Evolutionary conservation across 108 stramenopile species (phyloP), one percentile per base, ranked within the genome.

Genomic region (Fragilariopsis cylindrus): DNA sequence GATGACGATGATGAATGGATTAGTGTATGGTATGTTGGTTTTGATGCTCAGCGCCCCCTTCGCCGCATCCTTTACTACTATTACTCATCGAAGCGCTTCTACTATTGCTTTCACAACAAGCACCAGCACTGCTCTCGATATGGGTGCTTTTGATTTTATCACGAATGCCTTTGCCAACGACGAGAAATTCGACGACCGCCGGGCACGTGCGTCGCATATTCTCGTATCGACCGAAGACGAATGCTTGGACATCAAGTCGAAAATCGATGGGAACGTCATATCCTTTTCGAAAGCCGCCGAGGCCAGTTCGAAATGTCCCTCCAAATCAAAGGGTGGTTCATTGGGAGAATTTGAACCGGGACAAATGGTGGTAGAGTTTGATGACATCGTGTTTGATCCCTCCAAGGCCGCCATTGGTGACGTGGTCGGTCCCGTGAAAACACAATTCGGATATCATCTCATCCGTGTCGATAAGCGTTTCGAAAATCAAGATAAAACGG

Each of bases 311-410:
- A 83, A 84, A 40, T 94, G 92, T 63, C 87, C 90, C 16, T 88
- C 87, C 15, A 71, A 57, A 1, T 69, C 84, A 0, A 53, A 58
- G 5, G 90, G 90, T 19, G 92, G 92, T 1, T 83, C 74, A 60
- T 70, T 94, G 30, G 92, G 92, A 5, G 78, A 73, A 40, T 93
- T 93, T 80, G 72, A 73, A 21, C 88, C 87, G 8, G 90, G 90
- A 15, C 76, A 79, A 0, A 94, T 94, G 92, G 89, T 90, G 19
- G 79, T 80, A 47, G 84, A 82, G 72, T 94, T n/a, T 94, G 92
- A 94, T 63, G 71, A 76, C 21, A 87, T 87, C 4, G 81, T 89
- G 7, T 94, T 94, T 78, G 58, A 60, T n/a, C 40, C 39, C 9
- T 48, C 75, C 16, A 41, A 62, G 16, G 58, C 41, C 7, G 48